phyloP scores from a whole-genome alignment of 768 basidiomycete genomes.

The Ramaria sp. region DNA sequence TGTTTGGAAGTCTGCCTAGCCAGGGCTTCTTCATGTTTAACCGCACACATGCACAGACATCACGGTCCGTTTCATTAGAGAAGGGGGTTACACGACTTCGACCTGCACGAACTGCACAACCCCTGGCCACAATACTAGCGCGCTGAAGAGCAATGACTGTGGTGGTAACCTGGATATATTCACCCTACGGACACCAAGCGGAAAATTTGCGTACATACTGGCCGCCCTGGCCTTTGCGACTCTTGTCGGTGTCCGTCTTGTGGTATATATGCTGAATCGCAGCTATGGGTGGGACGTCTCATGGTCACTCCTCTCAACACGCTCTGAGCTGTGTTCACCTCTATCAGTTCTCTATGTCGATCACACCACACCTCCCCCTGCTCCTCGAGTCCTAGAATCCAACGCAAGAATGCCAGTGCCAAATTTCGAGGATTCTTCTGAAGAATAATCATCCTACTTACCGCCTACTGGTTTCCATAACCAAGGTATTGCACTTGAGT shows the following conservation, averaged over 20 bases:
- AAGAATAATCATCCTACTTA: conserved; percentile 55
- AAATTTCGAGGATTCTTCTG: neutral
- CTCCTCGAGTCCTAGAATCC: conserved; percentile 7
- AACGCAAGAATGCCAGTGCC: conserved; percentile 10
- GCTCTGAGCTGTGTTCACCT: conserved; percentile 19
- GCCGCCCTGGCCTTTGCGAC: conserved; percentile 18
- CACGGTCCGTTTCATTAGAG: conserved; percentile 57
- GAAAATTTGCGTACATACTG: conserved; percentile 6
- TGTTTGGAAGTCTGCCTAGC: neutral
- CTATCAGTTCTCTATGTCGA: conserved; percentile 17
- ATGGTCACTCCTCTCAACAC: neutral
- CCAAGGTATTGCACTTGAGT: conserved; percentile 79
- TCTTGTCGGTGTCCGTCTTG: conserved; percentile 31
- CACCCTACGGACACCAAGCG: neutral
- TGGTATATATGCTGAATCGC: conserved; percentile 45
- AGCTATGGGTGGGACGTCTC: conserved; percentile 42
- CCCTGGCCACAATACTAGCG: neutral
- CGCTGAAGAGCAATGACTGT: neutral
- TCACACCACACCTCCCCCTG: conserved; percentile 6
- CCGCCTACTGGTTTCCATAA: conserved; percentile 83
- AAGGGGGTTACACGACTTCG: conserved; percentile 51
- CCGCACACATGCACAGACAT: conserved; percentile 21
- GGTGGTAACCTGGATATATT: neutral
- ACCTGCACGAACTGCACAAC: conserved; percentile 27
- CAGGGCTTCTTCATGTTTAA: neutral